Conservation (phyloP, 2,329 filamentous ascomycete genomes). For the Exophiala bonariae region DNA sequence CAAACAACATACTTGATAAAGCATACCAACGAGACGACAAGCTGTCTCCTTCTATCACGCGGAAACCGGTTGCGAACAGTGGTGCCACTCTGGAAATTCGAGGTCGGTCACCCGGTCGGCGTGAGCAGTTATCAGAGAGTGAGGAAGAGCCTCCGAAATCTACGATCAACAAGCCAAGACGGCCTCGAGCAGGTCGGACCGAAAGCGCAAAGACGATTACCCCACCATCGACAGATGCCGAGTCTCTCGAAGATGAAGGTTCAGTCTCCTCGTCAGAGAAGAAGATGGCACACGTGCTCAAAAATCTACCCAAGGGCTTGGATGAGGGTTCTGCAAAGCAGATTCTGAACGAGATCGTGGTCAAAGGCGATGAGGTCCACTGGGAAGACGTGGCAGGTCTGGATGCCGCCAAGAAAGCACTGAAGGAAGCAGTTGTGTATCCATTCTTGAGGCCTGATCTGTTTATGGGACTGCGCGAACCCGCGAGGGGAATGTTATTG, state of each 20-base stretch:
- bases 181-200: constrained; percentile 27
- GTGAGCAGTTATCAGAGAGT: constrained; percentile 34
- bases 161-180: constrained; percentile 11
- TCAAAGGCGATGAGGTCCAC: constrained; percentile 89
- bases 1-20: constrained; percentile 22
- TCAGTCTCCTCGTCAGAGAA: constrained; percentile 52
- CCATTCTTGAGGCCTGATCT: constrained; percentile 92
- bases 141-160: constrained; percentile 33
- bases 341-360: constrained; percentile 93
- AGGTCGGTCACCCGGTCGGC: constrained; percentile 16
- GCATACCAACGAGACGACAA: constrained; percentile 18
- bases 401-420: constrained; percentile 82
- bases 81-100: constrained; percentile 10
- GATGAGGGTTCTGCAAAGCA: constrained; percentile 82
- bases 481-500: constrained; percentile 89
- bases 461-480: constrained; percentile 93
- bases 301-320: constrained; percentile 76
- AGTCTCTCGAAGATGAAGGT: constrained; percentile 49
- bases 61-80: constrained; percentile 36
- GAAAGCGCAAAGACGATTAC: constrained; percentile 45
- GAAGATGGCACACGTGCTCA: constrained; percentile 66
- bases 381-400: constrained; percentile 94
- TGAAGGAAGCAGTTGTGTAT: constrained; percentile 96
- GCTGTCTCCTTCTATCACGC: constrained; percentile 24
- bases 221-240: constrained; percentile 49